Evolutionary conservation across 192 early-diverging fungal genomes (phyloP).

Genomic region (Diversispora eburnea): DNA sequence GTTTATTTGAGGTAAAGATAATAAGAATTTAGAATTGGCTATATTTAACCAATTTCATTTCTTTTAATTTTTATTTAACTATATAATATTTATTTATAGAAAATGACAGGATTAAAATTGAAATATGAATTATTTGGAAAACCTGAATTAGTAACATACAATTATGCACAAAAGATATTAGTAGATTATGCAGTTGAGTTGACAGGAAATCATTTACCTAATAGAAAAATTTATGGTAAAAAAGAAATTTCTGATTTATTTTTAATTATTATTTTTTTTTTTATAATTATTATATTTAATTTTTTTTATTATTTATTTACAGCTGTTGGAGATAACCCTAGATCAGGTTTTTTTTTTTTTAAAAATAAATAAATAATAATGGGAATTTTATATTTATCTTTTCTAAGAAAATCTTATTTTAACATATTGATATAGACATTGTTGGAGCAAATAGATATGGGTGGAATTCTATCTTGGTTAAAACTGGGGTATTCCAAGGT

Average conservation of each 20-base stretch:
- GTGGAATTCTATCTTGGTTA: slow-evolving; percentile 69
- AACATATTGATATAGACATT: slow-evolving; percentile 71
- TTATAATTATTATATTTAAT: not conserved
- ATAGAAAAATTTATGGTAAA: slow-evolving; percentile 39
- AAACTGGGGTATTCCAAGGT: slow-evolving; percentile 65
- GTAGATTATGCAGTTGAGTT: slow-evolving; percentile 33
- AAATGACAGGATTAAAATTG: slow-evolving; percentile 46
- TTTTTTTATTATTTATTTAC: not conserved
- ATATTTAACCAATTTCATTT: too few relatives aligned
- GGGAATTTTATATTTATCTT: too few relatives aligned
- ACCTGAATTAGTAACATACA: slow-evolving; percentile 73
- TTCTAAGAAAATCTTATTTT: slow-evolving; percentile 30
- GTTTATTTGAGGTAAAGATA: slow-evolving; percentile 52
- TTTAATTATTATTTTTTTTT: not conserved
- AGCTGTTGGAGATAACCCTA: slow-evolving; percentile 64
- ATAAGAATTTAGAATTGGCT: not conserved
- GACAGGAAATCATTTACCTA: not conserved
- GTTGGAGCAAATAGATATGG: slow-evolving; percentile 68
- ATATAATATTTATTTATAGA: slow-evolving; percentile 22
- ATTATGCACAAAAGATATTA: slow-evolving; percentile 58
- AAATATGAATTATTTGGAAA: slow-evolving; percentile 78
- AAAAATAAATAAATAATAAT: too few relatives aligned
- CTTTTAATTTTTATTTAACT: slow-evolving; percentile 34
- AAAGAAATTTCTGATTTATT: not conserved
- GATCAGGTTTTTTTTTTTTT: slow-evolving; percentile 13